Base-by-base conservation (phyloP, 352 stramenopile species). In the Pythium coloratum region DNA sequence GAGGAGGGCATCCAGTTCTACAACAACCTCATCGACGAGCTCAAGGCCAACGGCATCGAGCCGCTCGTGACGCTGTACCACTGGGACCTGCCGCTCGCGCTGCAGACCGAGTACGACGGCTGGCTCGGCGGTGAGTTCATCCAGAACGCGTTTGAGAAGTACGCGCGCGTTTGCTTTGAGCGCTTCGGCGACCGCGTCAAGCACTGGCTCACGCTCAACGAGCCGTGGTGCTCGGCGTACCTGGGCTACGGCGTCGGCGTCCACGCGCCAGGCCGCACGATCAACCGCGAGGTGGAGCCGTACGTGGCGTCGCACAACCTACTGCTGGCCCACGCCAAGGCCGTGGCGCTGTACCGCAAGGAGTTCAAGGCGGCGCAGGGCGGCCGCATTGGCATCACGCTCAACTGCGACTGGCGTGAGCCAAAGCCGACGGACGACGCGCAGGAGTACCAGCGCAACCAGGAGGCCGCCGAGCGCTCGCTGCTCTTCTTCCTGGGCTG, bases 121-220 rank as follows among this genome's bases (percentile, higher is more conserved):
- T 90, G 76, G 75, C 67, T 90, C 18, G 75, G 59, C 24, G 38
- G 59, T 3, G 68, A 77, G 4, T 56, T 90, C 97, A 84, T 89
- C 40, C 63, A 90, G 30, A 33, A 72, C 28, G 68, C 82, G 40
- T 97, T 93, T 63, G 75, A 74, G 10, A 67, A 92, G 13, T 99
- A 97, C 71, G 87, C 92, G 46, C 72, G 36, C 56, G 96, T 65
- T 69, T 97, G 75, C 75, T 96, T 72, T 33, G 94, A 98, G 57
- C 80, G 83, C 34, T 98, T 97, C 74, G 94, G 94, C 20, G 71
- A 90, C 66, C 85, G 95, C 34, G 87, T 98, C 14, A 91, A 96
- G 63, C 78, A 82, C 57, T 98, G 95, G 95, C 88, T 96, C 26
- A 98, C 95, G 4, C 88, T 98, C 57, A 99, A 99, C 69, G 96